A percentile compares a stretch with the other conserved stretches of the same genome.
Evolutionary conservation across 345 rosid species (phyloP).

Genomic region (Cardamine resedifolia): DNA sequence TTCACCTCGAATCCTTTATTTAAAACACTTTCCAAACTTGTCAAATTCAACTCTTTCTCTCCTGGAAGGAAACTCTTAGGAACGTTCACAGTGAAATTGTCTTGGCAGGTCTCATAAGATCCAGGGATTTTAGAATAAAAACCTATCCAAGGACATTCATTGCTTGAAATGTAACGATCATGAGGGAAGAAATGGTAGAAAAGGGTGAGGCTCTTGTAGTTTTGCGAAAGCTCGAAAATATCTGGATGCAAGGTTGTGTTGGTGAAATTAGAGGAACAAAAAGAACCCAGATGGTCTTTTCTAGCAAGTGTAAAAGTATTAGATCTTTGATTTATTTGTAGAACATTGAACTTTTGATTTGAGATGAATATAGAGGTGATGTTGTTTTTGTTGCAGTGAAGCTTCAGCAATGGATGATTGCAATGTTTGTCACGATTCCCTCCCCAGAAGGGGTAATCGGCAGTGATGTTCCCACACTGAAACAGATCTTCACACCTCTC

Average conservation of each 20-base stretch:
- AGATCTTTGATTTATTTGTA: background rate
- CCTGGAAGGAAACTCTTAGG: background rate
- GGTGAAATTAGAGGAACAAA: background rate
- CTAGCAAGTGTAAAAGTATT: conserved; percentile 27
- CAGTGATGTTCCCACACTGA: conserved; percentile 37
- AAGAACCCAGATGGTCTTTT: background rate
- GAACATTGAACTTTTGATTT: conserved; percentile 6
- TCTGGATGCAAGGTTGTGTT: background rate
- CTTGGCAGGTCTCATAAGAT: background rate
- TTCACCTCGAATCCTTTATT: conserved; percentile 36
- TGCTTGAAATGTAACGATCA: background rate
- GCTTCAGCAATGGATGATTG: conserved; percentile 37
- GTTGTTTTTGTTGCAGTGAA: conserved; percentile 12
- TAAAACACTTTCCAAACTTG: background rate
- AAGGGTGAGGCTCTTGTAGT: conserved; percentile 2
- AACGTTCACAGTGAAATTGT: background rate
- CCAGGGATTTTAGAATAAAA: no score
- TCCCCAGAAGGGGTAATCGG: conserved; percentile 49
- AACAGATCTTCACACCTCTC: background rate
- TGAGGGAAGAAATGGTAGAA: background rate
- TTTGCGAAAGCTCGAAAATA: background rate
- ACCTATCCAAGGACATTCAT: background rate
- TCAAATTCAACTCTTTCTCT: no score
- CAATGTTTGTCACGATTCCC: rapidly evolving
- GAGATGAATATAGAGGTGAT: conserved; percentile 13